Evolutionary conservation across 768 basidiomycete genomes (phyloP).

Genomic region (Tylopilus plumbeoviolaceoides): DNA sequence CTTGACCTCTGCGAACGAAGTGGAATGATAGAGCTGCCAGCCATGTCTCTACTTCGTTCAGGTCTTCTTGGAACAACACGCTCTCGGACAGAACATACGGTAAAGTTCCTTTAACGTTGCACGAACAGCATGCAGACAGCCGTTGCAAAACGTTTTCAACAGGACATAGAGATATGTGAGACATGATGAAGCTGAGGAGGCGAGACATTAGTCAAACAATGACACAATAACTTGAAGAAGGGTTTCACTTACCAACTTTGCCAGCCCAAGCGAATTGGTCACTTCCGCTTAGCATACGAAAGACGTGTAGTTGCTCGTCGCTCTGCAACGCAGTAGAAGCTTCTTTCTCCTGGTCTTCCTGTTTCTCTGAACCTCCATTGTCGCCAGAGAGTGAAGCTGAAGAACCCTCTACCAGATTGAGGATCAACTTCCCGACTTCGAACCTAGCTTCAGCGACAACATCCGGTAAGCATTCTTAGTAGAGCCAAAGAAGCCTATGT

Average conservation of each 20-base stretch:
- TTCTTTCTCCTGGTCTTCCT: slow-evolving; percentile 10
- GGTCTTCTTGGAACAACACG: slow-evolving; percentile 76
- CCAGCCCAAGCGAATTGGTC: slow-evolving; percentile 78
- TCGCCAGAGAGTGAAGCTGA: slow-evolving; percentile 15
- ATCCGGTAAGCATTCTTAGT: slow-evolving; percentile 71
- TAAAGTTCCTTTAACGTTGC: slow-evolving; percentile 52
- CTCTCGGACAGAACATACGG: slow-evolving; percentile 62
- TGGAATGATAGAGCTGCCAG: slow-evolving; percentile 55
- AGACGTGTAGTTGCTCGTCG: slow-evolving; percentile 70
- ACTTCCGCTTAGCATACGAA: slow-evolving; percentile 68
- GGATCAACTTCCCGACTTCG: slow-evolving; percentile 78
- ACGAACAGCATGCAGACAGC: slow-evolving; percentile 49
- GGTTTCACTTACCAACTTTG: slow-evolving; percentile 54
- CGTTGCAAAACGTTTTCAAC: slow-evolving; percentile 55
- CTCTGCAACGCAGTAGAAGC: slow-evolving; percentile 39
- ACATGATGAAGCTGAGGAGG: slow-evolving; percentile 36
- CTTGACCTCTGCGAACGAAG: slow-evolving; percentile 29
- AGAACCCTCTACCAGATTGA: slow-evolving; percentile 38
- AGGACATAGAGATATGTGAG: slow-evolving; percentile 73
- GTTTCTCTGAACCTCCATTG: slow-evolving; percentile 7
- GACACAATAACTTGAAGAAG: neutral
- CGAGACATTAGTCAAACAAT: slow-evolving; percentile 2
- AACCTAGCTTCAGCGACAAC: slow-evolving; percentile 78
- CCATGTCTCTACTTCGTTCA: slow-evolving; percentile 72
- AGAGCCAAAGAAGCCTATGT: slow-evolving; percentile 79